phyloP scores from a whole-genome alignment of 768 basidiomycete species.

The Hericium erinaceus region DNA sequence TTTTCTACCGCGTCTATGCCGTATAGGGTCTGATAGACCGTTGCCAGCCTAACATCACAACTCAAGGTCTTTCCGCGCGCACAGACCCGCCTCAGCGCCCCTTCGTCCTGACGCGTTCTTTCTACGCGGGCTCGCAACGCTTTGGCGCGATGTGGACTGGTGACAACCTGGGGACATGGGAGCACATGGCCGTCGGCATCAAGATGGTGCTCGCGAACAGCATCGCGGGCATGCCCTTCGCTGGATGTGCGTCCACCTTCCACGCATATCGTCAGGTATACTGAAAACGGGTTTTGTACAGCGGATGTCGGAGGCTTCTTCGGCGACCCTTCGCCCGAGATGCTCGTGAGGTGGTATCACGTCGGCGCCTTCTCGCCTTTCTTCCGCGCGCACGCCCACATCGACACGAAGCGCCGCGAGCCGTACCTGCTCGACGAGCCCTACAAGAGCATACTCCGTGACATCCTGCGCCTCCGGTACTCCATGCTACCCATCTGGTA shows the following conservation, averaged over 20 bases:
- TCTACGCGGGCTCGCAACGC: conserved; percentile 92
- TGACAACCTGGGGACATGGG: conserved; percentile 96
- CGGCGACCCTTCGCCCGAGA: conserved; percentile 89
- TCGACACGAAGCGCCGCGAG: conserved; percentile 96
- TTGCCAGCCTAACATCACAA: conserved; percentile 71
- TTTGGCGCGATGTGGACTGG: conserved; percentile 99
- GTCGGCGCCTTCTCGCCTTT: conserved; percentile 93
- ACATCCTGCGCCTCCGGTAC: conserved; percentile 76
- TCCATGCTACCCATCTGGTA: conserved; percentile 90
- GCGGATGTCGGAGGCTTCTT: conserved; percentile 99
- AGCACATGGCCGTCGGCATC: conserved; percentile 88
- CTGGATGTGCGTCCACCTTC: conserved; percentile 59
- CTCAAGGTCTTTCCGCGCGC: conserved; percentile 68
- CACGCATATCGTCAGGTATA: background rate
- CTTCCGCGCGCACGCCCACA: conserved; percentile 97
- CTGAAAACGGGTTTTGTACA: conserved; percentile 23
- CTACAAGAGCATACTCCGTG: conserved; percentile 72
- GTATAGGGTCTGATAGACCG: background rate
- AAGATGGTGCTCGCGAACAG: conserved; percentile 89
- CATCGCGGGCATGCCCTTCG: conserved; percentile 85
- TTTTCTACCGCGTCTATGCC: background rate
- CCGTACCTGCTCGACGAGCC: conserved; percentile 90
- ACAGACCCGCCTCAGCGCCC: conserved; percentile 73
- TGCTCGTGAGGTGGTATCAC: conserved; percentile 96
- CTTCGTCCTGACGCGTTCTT: conserved; percentile 92